These are phyloP conservation scores for Bothriochloa decipiens DNA, from an alignment of 176 grass and related monocot species.

Conservation along the genomic window DNA sequence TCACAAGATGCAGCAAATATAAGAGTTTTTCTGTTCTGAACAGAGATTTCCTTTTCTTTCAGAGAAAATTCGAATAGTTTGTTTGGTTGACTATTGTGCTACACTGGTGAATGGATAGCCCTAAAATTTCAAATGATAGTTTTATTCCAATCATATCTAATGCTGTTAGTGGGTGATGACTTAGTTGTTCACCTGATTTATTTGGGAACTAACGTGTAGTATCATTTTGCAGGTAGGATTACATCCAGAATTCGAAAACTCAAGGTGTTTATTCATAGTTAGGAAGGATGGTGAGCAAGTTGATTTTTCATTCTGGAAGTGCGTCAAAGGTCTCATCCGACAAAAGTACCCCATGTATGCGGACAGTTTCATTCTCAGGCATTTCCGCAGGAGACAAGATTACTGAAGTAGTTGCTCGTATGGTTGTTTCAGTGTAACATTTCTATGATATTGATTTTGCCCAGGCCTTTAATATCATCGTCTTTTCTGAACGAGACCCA, in stretches of 20 bases:
- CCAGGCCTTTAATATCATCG: slow-evolving; percentile 6
- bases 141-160: background rate
- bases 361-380: slow-evolving; percentile 84
- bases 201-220: slow-evolving; percentile 22
- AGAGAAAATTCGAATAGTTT: background rate
- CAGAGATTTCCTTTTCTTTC: background rate
- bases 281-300: slow-evolving; percentile 68
- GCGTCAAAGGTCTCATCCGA: slow-evolving; percentile 93
- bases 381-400: slow-evolving; percentile 84
- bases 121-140: background rate
- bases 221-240: slow-evolving; percentile 74
- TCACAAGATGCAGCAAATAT: slow-evolving; percentile 24
- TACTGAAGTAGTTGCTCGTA: slow-evolving; percentile 28
- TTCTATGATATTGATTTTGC: slow-evolving; percentile 33
- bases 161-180: background rate
- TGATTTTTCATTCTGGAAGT: slow-evolving; percentile 99
- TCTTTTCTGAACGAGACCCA: background rate
- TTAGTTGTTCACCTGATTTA: background rate
- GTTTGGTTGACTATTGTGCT: background rate
- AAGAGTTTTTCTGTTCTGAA: background rate
- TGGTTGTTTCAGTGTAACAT: slow-evolving; percentile 39
- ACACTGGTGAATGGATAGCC: background rate
- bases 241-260: slow-evolving; percentile 85
- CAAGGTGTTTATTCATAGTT: slow-evolving; percentile 90
- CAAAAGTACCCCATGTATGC: slow-evolving; percentile 91